Evolutionary conservation across 768 basidiomycete genomes (phyloP).

Genomic region (Cantharellus cinnabarinus): DNA sequence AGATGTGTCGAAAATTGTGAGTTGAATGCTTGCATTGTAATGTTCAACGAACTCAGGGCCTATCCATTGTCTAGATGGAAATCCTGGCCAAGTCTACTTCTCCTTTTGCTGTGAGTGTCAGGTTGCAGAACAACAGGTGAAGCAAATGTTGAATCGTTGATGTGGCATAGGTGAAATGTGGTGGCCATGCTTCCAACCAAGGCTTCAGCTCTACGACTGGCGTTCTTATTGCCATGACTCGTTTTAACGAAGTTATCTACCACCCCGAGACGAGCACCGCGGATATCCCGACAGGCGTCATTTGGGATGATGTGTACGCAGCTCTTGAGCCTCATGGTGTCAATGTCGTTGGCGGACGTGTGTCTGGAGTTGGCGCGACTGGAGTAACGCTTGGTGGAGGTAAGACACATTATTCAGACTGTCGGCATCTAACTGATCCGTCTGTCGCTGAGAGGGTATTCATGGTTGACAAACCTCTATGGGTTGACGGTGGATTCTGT

Average conservation of each 20-base stretch:
- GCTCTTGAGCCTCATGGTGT: conserved; percentile 29
- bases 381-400: conserved; percentile 25
- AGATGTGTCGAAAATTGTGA: neutral
- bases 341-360: conserved; percentile 38
- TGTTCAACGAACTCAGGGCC: neutral
- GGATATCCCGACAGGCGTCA: conserved; percentile 17
- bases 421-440: neutral
- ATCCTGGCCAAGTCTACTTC: neutral
- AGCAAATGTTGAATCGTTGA: neutral
- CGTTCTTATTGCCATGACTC: conserved; percentile 36
- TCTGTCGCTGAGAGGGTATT: conserved; percentile 26
- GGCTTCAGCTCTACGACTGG: conserved; percentile 41
- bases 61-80: neutral
- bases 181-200: conserved; percentile 34
- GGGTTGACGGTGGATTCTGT: conserved; percentile 38
- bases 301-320: conserved; percentile 49
- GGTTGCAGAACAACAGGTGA: neutral
- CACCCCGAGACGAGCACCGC: conserved; percentile 16
- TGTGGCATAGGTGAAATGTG: conserved; percentile 32
- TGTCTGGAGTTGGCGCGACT: conserved; percentile 37
- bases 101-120: neutral
- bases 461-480: conserved; percentile 40
- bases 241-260: conserved; percentile 14
- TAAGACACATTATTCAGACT: neutral
- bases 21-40: neutral